Evolutionary conservation across 768 basidiomycete genomes (phyloP), one percentile per base, ranked within the genome.

Genomic region (Termitomyces sp.): DNA sequence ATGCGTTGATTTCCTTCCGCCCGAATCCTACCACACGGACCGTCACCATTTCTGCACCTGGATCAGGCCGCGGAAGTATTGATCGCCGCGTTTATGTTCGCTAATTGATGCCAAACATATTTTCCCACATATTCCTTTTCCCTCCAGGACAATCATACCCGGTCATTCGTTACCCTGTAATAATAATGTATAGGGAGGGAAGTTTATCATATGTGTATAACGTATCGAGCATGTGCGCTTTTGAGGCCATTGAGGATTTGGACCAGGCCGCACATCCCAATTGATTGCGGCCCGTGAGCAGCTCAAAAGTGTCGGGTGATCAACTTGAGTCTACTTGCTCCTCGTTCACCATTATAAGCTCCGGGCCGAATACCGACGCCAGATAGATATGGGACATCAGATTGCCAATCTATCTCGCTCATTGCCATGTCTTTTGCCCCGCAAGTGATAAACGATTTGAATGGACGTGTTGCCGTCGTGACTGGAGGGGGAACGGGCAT

Each of bases 401-500:
- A 47, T 56, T 44, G 35, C 26, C 35, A 41, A 58, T 47, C 57
- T 50, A 58, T 47, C 57, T 50, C 50, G 23, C 28, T 23, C 28
- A 35, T 56, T 20, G 57, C 57, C 61, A 71, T 72, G 69, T 66
- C 72, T 59, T 74, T 73, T 63, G 64, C 64, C 32, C 74, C 75
- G 35, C 67, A 75, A 54, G 69, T 66, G 41, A 55, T 84, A 20
- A 82, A 78, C 64, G 78, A 83, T 63, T 78, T 90, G 58, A 70
- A 77, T 26, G 85, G 84, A n/a, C 77, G 82, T 28, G 72, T 89
- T 33, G 80, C 80, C 20, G 58, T 83, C 20, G 82, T 83, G 18
- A 83, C 82, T 14, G 82, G 82, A 35, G 81, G 82, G 16, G 82
- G 80, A 38, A 80, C 81, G 0, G 81, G 81, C 1, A 82, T 82